Percentiles rank a stretch among this genome's conserved stretches.
Conservation (phyloP, 2,329 filamentous ascomycete genomes). For the Xylariales sp. region DNA sequence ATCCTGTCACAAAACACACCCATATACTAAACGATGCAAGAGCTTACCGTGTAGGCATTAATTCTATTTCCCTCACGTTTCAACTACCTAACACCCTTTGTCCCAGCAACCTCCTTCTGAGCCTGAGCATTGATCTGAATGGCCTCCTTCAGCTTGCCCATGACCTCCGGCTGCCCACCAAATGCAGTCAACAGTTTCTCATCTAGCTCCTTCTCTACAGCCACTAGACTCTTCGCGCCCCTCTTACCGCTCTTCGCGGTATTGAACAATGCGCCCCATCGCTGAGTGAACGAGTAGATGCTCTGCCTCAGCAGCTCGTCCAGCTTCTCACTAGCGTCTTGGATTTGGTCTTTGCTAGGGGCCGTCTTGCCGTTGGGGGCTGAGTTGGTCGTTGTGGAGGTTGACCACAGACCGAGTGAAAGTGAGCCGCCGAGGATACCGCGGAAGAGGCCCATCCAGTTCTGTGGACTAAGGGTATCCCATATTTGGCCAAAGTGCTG, state of each 20-base stretch:
- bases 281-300: slow-evolving; percentile 59
- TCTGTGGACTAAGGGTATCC: slow-evolving; percentile 56
- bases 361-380: slow-evolving; percentile 12
- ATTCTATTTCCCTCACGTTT: too few relatives aligned
- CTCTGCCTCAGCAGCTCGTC: slow-evolving; percentile 59
- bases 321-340: slow-evolving; percentile 61
- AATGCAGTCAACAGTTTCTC: slow-evolving; percentile 53
- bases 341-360: slow-evolving; percentile 18
- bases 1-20: too few relatives aligned
- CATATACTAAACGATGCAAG: too few relatives aligned
- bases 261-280: slow-evolving; percentile 49
- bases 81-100: neutral
- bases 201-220: slow-evolving; percentile 53
- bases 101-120: slow-evolving; percentile 38
- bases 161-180: slow-evolving; percentile 53
- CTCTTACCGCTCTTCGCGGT: slow-evolving; percentile 44
- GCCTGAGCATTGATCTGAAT: slow-evolving; percentile 53
- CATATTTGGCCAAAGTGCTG: slow-evolving; percentile 63
- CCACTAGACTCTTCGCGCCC: slow-evolving; percentile 45
- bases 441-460: slow-evolving; percentile 55
- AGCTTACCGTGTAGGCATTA: too few relatives aligned
- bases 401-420: slow-evolving; percentile 29
- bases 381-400: slow-evolving; percentile 13
- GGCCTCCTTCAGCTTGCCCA: slow-evolving; percentile 56
- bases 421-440: slow-evolving; percentile 52